These are phyloP conservation scores for Malassezia brasiliensis DNA, from an alignment of 1,284 basidiomycete species.

Conservation along the genomic window DNA sequence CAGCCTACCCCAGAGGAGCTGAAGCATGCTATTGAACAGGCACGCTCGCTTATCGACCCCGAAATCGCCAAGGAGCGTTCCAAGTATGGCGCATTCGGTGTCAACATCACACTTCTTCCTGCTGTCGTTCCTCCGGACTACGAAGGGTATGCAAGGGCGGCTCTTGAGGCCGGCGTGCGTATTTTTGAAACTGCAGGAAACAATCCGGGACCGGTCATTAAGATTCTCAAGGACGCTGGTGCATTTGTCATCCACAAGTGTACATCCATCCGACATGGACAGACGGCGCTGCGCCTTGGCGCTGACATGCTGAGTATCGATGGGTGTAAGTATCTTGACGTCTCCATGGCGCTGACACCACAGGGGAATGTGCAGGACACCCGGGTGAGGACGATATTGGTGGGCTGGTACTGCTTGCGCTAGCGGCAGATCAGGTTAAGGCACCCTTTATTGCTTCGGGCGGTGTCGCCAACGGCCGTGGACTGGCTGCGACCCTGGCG, in stretches of 20 bases:
- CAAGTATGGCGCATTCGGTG: conserved; percentile 54
- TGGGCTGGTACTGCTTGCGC: conserved; percentile 76
- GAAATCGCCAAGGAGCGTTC: conserved; percentile 26
- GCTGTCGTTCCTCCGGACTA: conserved; percentile 86
- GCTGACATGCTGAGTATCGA: conserved; percentile 61
- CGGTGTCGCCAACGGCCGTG: conserved; percentile 56
- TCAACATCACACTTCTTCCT: conserved; percentile 83
- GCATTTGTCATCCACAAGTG: conserved; percentile 81
- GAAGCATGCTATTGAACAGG: conserved; percentile 72
- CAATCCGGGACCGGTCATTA: conserved; percentile 69
- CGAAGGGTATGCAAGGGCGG: conserved; percentile 66
- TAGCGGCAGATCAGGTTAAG: conserved; percentile 72
- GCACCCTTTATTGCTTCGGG: conserved; percentile 83
- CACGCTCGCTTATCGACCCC: conserved; percentile 48
- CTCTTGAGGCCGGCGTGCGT: conserved; percentile 74
- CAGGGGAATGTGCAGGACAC: conserved; percentile 67
- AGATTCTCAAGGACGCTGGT: conserved; percentile 65
- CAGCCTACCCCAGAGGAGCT: conserved; percentile 76
- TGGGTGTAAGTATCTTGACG: conserved; percentile 19
- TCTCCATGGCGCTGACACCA: background rate
- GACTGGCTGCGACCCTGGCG: conserved; percentile 69
- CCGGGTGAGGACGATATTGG: conserved; percentile 92
- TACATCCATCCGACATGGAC: conserved; percentile 55
- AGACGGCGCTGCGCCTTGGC: conserved; percentile 67
- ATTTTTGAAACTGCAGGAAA: conserved; percentile 91